Evolutionary conservation across 2,329 filamentous ascomycete species (phyloP), one percentile per base, ranked within the genome.

Genomic region (Huntiella moniliformis): DNA sequence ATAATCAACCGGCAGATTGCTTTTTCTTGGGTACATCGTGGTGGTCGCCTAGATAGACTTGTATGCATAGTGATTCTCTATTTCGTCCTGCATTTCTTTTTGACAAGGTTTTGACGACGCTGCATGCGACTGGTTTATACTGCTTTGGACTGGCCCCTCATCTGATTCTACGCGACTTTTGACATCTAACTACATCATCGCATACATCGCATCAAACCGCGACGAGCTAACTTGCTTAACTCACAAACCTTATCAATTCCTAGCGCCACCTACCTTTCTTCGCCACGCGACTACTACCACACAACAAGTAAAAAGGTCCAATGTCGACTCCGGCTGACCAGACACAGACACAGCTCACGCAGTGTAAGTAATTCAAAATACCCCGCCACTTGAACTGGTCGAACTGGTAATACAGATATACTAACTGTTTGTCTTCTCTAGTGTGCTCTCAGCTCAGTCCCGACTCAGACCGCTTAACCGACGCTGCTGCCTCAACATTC

Each of bases 401-500:
- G 12, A 4, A 17, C 38, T 10, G 36, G 6, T 28, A 28, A 28
- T 8, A 10, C 7, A 28, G 6, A 28, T 7, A 28, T 28, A 28
- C 22, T 28, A 8, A 28, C 22, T 28, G 2, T 28, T 28, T 15
- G 12, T 36, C 34, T 36, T 16, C 31, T 3, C 17, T 28, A 42
- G 40, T 32, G 8, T 42, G 79, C 47, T 93, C 86, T 12, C 86
- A 93, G 59, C 77, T 76, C 57, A 75, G 82, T 55, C 66, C 86
- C 52, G 86, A 95, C 58, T 84, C 85, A 36, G 75, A 85, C 51
- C 77, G 85, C 46, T 60, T 82, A 51, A 85, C 36, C 37, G 46
- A 38, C 18, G 85, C 47, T 71, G 79, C 58, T 81, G 84, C 84
- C 58, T 91, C 84, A 36, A 84, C 83, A 47, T 77, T 95, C 51